Percentiles rank a stretch among this genome's conserved stretches.
These are phyloP conservation scores for Sphagnum contortum DNA, from an alignment of 225 moss, liverwort and hornwort species.

Conservation along the genomic window DNA sequence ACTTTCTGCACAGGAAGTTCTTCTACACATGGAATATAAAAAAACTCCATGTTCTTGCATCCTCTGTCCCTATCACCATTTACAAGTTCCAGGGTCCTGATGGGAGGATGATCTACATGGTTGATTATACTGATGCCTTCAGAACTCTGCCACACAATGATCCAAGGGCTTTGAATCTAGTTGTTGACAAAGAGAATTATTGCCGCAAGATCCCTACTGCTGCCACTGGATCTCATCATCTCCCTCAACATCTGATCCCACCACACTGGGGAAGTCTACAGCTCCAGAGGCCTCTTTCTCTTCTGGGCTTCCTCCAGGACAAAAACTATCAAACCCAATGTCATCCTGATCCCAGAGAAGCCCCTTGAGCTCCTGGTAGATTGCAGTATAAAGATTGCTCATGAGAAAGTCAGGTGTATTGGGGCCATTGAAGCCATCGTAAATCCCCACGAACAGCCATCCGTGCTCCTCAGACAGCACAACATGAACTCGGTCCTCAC, in stretches of 20 bases:
- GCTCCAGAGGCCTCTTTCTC: constrained; percentile 3
- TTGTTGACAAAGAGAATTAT: constrained; percentile 11
- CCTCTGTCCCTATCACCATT: constrained; percentile 2
- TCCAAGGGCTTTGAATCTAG: constrained; percentile 15
- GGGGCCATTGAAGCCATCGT: constrained; percentile 93
- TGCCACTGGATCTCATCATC: constrained; percentile 7
- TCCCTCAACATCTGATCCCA: constrained; percentile 5
- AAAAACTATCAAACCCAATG: constrained; percentile 30
- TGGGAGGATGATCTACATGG: no score
- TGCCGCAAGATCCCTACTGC: no score
- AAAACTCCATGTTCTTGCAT: constrained; percentile 5
- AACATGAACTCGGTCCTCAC: constrained; percentile 94
- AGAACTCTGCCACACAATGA: constrained; percentile 3
- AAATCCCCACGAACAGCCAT: constrained; percentile 95
- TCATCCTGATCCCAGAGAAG: constrained; percentile 74
- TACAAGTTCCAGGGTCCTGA: no score
- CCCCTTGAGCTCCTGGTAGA: constrained; percentile 80
- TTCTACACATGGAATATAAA: not conserved
- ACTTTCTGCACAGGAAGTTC: not conserved
- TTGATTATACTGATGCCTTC: not conserved
- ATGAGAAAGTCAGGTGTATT: constrained; percentile 98
- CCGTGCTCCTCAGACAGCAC: constrained; percentile 96
- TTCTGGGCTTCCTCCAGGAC: constrained; percentile 10
- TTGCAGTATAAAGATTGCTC: constrained; percentile 91
- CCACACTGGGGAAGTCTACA: constrained; percentile 1